Evolutionary conservation across 2,329 filamentous ascomycete species (phyloP), one percentile per base, ranked within the genome.

Genomic region (Grosmannia huntii): DNA sequence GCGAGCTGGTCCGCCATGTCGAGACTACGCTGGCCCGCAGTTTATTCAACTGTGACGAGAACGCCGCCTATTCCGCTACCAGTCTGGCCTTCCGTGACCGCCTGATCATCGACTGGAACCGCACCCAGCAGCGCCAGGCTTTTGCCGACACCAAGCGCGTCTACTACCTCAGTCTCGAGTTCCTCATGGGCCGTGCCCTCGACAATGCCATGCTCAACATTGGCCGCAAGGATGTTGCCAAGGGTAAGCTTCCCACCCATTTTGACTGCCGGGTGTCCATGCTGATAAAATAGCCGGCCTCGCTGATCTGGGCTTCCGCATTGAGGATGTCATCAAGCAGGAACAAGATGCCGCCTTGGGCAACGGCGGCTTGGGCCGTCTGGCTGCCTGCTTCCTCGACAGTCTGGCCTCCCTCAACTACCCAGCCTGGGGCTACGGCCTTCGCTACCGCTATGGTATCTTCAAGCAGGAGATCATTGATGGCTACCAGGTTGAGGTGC

Each of bases 391-490:
- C 74, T 96, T 97, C 78, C 82, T 99, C 62, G 94, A 99, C 76
- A 96, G 91, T 66, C 76, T 99, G 68, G 94, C 94, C 27, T 92
- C 90, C 12, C 80, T 99, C 66, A 95, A 96, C 76, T 96, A 87
- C 71, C 89, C 94, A 11, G 94, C 94, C 23, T 99, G 94, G 94
- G 94, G 94, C 41, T 99, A 99, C 67, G 94, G 92, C 58, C 76
- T 99, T 65, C 84, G 94, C 68, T 99, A 99, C 76, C 81, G 90
- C 71, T 97, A 97, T 70, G 89, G 89, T 69, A 99, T 99, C 71
- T 99, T 99, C 84, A 97, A 97, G 77, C 94, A 99, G 76, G 94
- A 97, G 76, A 97, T 99, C 66, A 85, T 96, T 60, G 88, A 97
- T 68, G 94, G 94, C 59, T 99, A 96, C 71, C 94, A 99, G 73